phyloP scores from a whole-genome alignment of 495 filamentous ascomycete species.

The Daldinia loculata region DNA sequence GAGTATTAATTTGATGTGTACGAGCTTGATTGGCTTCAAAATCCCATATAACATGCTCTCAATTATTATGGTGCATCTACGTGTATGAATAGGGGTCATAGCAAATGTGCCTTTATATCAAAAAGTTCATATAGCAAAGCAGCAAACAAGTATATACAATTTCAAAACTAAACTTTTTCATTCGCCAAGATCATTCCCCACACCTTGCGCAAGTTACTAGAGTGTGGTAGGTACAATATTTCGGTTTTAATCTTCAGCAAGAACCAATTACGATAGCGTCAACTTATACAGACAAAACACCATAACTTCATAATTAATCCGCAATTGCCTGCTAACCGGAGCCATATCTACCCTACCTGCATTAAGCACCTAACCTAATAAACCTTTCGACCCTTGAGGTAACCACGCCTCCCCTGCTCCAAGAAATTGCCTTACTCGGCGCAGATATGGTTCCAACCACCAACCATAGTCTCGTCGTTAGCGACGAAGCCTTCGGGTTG shows the following conservation, averaged over 20 bases:
- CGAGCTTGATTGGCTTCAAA: no score
- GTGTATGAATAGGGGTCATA: not conserved
- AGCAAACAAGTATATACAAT: not conserved
- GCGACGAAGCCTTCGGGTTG: conserved; percentile 35
- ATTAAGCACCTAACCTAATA: no score
- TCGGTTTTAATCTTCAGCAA: not conserved
- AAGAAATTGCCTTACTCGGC: not conserved
- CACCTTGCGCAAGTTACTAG: not conserved
- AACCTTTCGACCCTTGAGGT: no score
- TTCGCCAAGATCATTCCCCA: not conserved
- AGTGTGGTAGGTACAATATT: not conserved
- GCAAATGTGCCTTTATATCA: not conserved
- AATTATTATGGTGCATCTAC: not conserved
- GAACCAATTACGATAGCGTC: not conserved
- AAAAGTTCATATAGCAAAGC: not conserved
- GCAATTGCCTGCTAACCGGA: not conserved
- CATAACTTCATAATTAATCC: not conserved
- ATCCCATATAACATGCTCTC: not conserved
- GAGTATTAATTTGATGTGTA: no score
- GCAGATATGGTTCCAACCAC: conserved; percentile 45
- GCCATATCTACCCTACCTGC: no score
- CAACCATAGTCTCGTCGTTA: conserved; percentile 37
- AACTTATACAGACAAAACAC: not conserved
- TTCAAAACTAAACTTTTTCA: not conserved
- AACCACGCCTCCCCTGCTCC: not conserved